Conservation (phyloP, 257 asterid species). For the Solanum lignicaule region DNA sequence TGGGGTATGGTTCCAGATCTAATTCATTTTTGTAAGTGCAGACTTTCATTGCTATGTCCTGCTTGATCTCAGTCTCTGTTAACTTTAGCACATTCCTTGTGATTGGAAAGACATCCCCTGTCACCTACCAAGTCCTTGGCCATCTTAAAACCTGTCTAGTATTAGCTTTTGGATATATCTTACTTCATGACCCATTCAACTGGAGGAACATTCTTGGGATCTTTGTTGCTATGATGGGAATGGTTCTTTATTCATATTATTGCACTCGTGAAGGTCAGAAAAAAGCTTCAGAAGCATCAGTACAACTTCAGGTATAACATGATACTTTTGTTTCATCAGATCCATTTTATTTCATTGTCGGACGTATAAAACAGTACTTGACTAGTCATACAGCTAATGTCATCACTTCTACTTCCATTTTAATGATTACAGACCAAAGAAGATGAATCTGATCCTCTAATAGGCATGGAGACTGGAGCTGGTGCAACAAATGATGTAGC, state of each 20-base stretch:
- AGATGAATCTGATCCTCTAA: slow-evolving; percentile 56
- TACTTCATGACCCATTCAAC: slow-evolving; percentile 52
- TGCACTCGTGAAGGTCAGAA: slow-evolving; percentile 42
- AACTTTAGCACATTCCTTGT: slow-evolving; percentile 76
- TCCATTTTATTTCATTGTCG: not conserved
- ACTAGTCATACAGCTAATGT: not conserved
- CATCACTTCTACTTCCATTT: not conserved
- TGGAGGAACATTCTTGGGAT: slow-evolving; percentile 66
- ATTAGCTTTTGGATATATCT: slow-evolving; percentile 47
- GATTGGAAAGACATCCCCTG: slow-evolving; percentile 73
- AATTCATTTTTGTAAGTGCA: slow-evolving; percentile 23
- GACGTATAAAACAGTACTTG: not conserved
- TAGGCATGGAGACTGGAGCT: slow-evolving; percentile 44
- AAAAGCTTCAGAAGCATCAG: slow-evolving; percentile 34
- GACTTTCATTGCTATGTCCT: slow-evolving; percentile 58
- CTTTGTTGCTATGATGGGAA: slow-evolving; percentile 47
- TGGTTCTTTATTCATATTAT: slow-evolving; percentile 57
- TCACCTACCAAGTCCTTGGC: slow-evolving; percentile 74
- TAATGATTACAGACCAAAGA: slow-evolving; percentile 38
- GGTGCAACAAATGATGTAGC: slow-evolving; percentile 27
- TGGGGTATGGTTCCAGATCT: slow-evolving; percentile 13
- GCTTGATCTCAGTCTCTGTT: slow-evolving; percentile 62
- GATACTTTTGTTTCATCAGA: not conserved
- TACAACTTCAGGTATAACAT: slow-evolving; percentile 39
- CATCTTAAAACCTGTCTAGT: slow-evolving; percentile 74